Base-by-base conservation (phyloP, 768 basidiomycete species). In the Lactifluus subvellereus region DNA sequence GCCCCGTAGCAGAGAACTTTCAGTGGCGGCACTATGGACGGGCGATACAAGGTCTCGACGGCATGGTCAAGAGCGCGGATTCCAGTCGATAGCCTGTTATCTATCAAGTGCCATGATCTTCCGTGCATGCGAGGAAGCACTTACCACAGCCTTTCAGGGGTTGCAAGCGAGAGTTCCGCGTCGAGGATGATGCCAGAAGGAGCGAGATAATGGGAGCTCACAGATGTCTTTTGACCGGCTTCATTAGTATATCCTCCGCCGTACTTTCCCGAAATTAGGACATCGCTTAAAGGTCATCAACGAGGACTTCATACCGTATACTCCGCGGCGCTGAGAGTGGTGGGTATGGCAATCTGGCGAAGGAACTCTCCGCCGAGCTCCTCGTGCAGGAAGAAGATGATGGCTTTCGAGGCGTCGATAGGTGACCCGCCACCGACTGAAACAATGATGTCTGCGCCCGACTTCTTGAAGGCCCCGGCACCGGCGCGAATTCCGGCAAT, bases 351-450 rank as follows among this genome's bases (percentile, higher is more conserved):
- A 55, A 93, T 88, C 67, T 91, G 89, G 20, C 74, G 78, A 54
- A 82, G 72, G 54, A 79, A 84, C 5, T 74, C 73, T 0, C 80
- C 82, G 2, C 82, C 84, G 3, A 67, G 72, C 63, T 85, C 82
- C 62, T 85, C 73, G 66, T 87, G 83, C 37, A 85, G 74, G 55
- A 82, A 79, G 71, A 84, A 86, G 8, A 87, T 71, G 33, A 91
- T 86, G 0, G 84, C 84, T 71, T 93, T 92, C 22, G 87, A 76
- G 1, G 86, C 88, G 71, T 91, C 91, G 61, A 91, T 78, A 13
- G 89, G 88, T 1, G 89, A 91, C 54, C 90, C 91, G 27, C 91
- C 90, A 2, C 91, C 91, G 48, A 91, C 78, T 32, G 87, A 76
- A 43, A 93, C 80, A 66, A 91, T 82, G 22, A 85, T 78, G 70